Base-by-base conservation (phyloP, 768 basidiomycete species). In the Dacryopinax primogenitus region DNA sequence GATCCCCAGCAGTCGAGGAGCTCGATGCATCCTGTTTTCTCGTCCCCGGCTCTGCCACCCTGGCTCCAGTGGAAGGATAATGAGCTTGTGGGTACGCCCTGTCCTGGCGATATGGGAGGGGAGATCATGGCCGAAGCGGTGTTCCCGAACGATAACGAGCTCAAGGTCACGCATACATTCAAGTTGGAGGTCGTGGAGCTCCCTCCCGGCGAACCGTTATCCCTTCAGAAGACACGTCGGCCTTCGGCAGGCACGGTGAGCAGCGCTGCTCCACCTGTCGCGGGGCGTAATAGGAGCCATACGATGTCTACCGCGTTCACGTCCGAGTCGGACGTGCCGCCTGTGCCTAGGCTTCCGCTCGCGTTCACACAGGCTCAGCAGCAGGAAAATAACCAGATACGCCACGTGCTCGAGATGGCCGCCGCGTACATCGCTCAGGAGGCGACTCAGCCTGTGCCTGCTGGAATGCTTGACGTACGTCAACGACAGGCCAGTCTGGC, bases 21-120 rank as follows among this genome's bases (percentile, higher is more conserved):
- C 65, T 90, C 88, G 71, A 78, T 92, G 68, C 82, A 84, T 51
- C 90, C 95, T 34, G 78, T 80, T 16, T 97, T 88, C 71, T 84
- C 79, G 69, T 94, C 91, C 1, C 90, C 93, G 16, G 79, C 77
- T 35, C 79, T 95, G 13, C 95, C 95, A 1, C 70, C 83, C 0
- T 99, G 95, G 95, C 77, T 99, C 32, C 78, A 79, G 15, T 98
- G 94, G 93, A 86, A 87, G 69, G 84, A 85, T 62, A 89, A 91
- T 67, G 83, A 85, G 62, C 79, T 98, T 21, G 84, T 84, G 34
- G 95, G 95, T 26, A 83, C 85, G 37, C 92, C 92, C 18, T 82
- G 86, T 39, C 78, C 84, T 35, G 87, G 89, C 67, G 86, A 90
- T 34, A 84, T 86, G 71, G 85, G 82, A 62, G 85, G 86, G 70